Evolutionary conservation across 2,329 filamentous ascomycete species (phyloP).

Genomic region (Stemphylium beticola): DNA sequence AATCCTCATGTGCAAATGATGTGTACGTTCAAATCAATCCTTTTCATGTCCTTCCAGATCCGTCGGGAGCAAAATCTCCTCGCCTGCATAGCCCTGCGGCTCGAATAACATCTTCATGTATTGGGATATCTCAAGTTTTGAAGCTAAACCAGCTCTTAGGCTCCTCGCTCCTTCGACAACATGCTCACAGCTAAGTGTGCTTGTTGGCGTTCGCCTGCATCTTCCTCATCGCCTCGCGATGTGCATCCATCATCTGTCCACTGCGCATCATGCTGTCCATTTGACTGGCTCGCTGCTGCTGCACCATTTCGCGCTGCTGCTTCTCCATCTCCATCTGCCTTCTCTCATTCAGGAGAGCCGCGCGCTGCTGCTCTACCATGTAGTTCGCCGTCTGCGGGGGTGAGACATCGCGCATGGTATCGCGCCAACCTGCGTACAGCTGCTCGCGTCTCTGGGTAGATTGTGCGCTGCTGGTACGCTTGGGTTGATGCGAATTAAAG

Average conservation of each 20-base stretch:
- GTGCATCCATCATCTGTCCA: constrained; percentile 74
- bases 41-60: neutral
- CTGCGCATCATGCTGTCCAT: constrained; percentile 79
- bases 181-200: constrained; percentile 20
- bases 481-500: constrained; percentile 50
- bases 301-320: constrained; percentile 64
- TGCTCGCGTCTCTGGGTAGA: constrained; percentile 42
- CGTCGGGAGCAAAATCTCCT: constrained; percentile 8
- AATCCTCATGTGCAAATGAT: neutral
- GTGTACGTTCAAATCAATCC: neutral
- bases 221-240: constrained; percentile 78
- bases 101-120: neutral
- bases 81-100: neutral
- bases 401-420: constrained; percentile 37
- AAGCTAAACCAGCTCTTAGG: too few species aligned
- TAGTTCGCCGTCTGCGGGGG: constrained; percentile 26
- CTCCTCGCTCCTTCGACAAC: neutral
- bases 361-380: constrained; percentile 46
- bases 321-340: constrained; percentile 67
- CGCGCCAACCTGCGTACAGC: constrained; percentile 45
- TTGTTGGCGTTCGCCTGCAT: constrained; percentile 71
- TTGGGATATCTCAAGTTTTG: neutral
- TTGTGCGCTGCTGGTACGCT: constrained; percentile 33
- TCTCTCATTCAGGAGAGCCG: constrained; percentile 64
- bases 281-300: constrained; percentile 64